These are phyloP conservation scores for Suillus subalutaceus DNA, from an alignment of 768 basidiomycete species.

Conservation along the genomic window DNA sequence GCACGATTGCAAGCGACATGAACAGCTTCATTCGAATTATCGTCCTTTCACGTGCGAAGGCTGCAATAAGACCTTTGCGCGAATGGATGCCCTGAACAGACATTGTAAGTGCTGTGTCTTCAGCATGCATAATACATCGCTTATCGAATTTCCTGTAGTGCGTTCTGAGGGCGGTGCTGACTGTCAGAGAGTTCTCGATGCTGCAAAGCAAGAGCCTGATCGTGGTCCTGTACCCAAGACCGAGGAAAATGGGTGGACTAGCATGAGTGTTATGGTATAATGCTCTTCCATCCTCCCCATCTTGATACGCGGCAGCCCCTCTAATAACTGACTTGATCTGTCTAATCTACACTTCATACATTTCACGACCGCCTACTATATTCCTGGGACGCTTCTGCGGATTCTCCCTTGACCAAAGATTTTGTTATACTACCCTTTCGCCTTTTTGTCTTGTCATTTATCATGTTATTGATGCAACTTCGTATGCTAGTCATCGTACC, in stretches of 20 bases:
- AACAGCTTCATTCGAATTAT: constrained; percentile 91
- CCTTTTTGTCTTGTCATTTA: constrained; percentile 11
- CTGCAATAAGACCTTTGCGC: constrained; percentile 89
- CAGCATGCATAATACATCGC: not conserved
- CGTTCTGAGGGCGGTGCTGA: constrained; percentile 84
- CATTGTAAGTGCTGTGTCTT: constrained; percentile 66
- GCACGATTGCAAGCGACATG: constrained; percentile 96
- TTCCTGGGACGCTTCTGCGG: constrained; percentile 32
- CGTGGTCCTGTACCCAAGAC: constrained; percentile 29
- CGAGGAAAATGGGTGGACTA: constrained; percentile 35
- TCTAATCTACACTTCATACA: constrained; percentile 25
- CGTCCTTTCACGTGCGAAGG: constrained; percentile 92
- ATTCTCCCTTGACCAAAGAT: constrained; percentile 16
- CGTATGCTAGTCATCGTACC: constrained; percentile 15
- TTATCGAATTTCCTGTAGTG: constrained; percentile 44
- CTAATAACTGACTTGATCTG: constrained; percentile 28
- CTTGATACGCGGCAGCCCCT: constrained; percentile 20
- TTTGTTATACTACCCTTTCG: constrained; percentile 14
- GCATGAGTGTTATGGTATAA: constrained; percentile 37
- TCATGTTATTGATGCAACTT: constrained; percentile 14
- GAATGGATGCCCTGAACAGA: constrained; percentile 93
- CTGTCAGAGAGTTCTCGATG: constrained; percentile 52
- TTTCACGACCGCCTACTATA: constrained; percentile 27
- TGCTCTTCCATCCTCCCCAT: constrained; percentile 13
- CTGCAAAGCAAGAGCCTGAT: constrained; percentile 30